Conservation (phyloP, 805 yeast species). For the Candida bentonensis region DNA sequence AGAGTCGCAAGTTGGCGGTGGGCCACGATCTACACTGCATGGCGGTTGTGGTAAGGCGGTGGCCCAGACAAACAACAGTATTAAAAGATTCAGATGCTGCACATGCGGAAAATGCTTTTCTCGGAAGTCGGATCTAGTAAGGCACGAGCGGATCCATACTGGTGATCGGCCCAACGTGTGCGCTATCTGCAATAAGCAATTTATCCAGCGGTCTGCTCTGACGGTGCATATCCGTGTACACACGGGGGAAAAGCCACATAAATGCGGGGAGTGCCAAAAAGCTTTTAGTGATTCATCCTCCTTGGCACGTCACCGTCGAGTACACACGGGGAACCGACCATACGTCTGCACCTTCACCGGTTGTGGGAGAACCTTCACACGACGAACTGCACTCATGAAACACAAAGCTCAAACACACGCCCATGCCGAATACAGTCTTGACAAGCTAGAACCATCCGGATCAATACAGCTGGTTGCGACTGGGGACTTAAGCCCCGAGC, state of each 20-base stretch:
- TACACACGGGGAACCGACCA: slow-evolving; percentile 73
- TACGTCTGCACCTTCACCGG: slow-evolving; percentile 59
- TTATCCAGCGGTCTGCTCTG: slow-evolving; percentile 71
- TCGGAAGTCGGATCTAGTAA: slow-evolving; percentile 66
- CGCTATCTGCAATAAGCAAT: slow-evolving; percentile 53
- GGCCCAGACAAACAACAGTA: too few species aligned
- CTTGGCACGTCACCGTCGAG: slow-evolving; percentile 69
- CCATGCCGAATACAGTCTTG: too few species aligned
- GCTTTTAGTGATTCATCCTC: slow-evolving; percentile 24
- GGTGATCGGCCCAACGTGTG: slow-evolving; percentile 28
- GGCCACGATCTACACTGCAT: too few species aligned
- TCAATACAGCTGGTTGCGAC: too few species aligned
- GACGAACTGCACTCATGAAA: slow-evolving; percentile 63
- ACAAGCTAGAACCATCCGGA: too few species aligned
- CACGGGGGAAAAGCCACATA: slow-evolving; percentile 66
- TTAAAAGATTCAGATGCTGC: slow-evolving; percentile 19
- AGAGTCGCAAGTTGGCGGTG: too few species aligned
- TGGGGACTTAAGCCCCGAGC: too few species aligned
- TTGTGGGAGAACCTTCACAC: slow-evolving; percentile 52
- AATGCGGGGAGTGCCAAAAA: slow-evolving; percentile 29
- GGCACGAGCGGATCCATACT: slow-evolving; percentile 60
- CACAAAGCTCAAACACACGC: slow-evolving; percentile 31
- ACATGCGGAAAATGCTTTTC: slow-evolving; percentile 55
- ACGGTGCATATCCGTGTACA: slow-evolving; percentile 71
- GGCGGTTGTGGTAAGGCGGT: too few species aligned